Evolutionary conservation across 352 stramenopile species (phyloP).

Genomic region (Phytophthora crassamura): DNA sequence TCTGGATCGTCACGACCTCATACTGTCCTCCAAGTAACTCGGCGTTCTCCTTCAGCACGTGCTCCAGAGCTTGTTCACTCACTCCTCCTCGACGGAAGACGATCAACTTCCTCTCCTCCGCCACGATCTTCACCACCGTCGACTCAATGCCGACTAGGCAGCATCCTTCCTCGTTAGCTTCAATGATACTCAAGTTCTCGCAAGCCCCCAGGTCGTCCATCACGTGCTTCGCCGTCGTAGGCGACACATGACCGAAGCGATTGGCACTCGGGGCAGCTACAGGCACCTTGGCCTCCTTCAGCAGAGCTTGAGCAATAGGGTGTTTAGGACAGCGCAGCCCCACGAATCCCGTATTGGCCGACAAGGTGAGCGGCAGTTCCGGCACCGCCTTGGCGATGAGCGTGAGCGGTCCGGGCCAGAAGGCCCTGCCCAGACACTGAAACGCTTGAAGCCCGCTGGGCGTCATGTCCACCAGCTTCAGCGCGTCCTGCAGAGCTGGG

Average conservation of each 20-base stretch:
- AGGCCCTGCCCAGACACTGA: constrained; percentile 82
- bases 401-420: constrained; percentile 98
- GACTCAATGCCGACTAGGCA: constrained; percentile 95
- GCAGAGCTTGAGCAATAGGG: constrained; percentile 90
- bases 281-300: constrained; percentile 91
- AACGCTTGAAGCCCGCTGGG: constrained; percentile 76
- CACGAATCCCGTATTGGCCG: constrained; percentile 97
- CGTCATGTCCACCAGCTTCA: constrained; percentile 90
- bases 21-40: constrained; percentile 51
- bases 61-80: constrained; percentile 69
- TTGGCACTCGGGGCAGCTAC: constrained; percentile 98
- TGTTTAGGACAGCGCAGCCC: constrained; percentile 96
- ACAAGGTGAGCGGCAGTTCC: constrained; percentile 82
- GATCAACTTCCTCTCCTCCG: constrained; percentile 77
- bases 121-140: constrained; percentile 93
- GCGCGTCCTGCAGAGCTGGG: constrained; percentile 79
- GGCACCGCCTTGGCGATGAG: constrained; percentile 94
- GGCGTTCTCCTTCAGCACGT: constrained; percentile 60
- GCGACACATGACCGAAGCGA: constrained; percentile 98
- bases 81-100: constrained; percentile 90
- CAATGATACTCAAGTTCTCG: constrained; percentile 88
- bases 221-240: constrained; percentile 96
- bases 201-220: constrained; percentile 96
- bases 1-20: constrained; percentile 74
- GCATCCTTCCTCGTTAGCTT: constrained; percentile 55